Evolutionary conservation across 495 filamentous ascomycete genomes (phyloP).

Genomic region (Podospora pseudocomata): DNA sequence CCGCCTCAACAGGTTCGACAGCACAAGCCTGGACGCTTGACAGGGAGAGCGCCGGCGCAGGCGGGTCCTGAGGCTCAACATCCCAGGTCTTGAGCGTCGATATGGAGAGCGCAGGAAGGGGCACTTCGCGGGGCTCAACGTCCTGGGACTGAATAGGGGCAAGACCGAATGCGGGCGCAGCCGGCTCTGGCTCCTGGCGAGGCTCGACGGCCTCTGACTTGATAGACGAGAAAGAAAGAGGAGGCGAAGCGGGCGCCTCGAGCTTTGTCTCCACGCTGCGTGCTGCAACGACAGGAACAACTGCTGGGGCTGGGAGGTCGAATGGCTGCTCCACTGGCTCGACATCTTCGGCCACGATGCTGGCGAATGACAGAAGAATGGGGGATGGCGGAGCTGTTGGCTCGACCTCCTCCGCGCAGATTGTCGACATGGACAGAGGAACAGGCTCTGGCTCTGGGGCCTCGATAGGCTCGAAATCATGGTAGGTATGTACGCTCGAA

Average conservation of each 20-base stretch:
- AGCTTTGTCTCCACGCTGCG: constrained; percentile 3
- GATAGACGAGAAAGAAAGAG: constrained; percentile 25
- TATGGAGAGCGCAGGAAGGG: constrained; percentile 16
- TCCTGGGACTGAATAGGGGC: constrained; percentile 31
- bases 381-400: constrained; percentile 19
- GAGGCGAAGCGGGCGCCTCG: constrained; percentile 7
- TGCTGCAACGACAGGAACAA: constrained; percentile 14
- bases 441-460: not conserved
- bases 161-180: constrained; percentile 28
- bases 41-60: constrained; percentile 17
- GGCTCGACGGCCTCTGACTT: constrained; percentile 31
- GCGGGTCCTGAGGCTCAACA: constrained; percentile 10
- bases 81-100: constrained; percentile 13
- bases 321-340: constrained; percentile 17
- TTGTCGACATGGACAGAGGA: constrained; percentile 9
- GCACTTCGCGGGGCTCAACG: constrained; percentile 31
- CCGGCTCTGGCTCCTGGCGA: constrained; percentile 20
- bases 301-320: constrained; percentile 10
- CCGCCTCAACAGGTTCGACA: constrained; percentile 19
- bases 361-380: constrained; percentile 14
- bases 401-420: constrained; percentile 22
- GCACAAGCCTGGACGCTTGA: constrained; percentile 18
- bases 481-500: not conserved
- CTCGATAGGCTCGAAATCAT: not conserved
- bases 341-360: constrained; percentile 17